phyloP scores from a whole-genome alignment of 805 yeast genomes.

The Cephaloascus albidus region DNA sequence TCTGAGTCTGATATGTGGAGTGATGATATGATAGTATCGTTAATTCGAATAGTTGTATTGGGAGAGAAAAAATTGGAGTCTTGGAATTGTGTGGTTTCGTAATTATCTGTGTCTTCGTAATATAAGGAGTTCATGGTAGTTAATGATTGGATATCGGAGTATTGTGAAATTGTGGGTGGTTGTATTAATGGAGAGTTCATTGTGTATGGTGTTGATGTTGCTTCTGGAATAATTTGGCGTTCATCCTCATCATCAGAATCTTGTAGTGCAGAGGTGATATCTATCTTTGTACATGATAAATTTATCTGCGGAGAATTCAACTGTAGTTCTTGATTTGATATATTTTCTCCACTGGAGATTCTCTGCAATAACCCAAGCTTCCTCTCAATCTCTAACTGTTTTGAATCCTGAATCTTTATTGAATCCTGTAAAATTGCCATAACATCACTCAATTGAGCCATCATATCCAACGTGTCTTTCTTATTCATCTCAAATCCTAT shows the following conservation, averaged over 20 bases:
- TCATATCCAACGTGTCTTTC: not conserved
- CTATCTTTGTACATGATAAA: not conserved
- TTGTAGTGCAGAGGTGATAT: not conserved
- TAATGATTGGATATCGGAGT: not conserved
- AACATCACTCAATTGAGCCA: not conserved
- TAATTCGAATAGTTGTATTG: not conserved
- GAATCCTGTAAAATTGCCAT: not conserved
- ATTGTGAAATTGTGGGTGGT: not conserved
- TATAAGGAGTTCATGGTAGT: not conserved
- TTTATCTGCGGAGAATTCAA: not conserved
- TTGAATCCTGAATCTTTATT: not conserved
- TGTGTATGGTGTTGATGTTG: too few species aligned
- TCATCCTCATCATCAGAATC: not conserved
- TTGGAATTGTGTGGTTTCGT: not conserved
- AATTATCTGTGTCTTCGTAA: not conserved
- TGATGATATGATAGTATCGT: not conserved
- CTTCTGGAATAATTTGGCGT: too few species aligned
- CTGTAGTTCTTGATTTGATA: not conserved
- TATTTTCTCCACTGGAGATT: not conserved
- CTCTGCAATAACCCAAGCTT: not conserved
- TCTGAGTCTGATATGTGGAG: not conserved
- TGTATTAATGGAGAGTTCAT: not conserved
- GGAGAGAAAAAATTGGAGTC: not conserved
- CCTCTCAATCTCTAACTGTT: not conserved
- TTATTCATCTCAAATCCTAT: not conserved